These are phyloP conservation scores for Astragalus membranaceus DNA, from an alignment of 306 rosid species.

Conservation along the genomic window DNA sequence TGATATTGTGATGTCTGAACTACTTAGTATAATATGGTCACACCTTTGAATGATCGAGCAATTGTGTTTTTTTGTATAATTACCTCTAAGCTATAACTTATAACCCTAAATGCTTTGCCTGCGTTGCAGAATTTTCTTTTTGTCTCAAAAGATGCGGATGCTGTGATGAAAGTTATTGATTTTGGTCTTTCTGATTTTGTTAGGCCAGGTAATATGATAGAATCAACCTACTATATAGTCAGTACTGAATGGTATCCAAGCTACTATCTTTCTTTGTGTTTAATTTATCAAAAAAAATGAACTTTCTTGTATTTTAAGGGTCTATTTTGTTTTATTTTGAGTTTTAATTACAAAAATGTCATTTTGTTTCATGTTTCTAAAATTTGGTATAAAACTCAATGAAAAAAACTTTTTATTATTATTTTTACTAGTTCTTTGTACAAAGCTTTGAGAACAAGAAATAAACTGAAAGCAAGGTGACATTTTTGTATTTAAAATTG, in stretches of 20 bases:
- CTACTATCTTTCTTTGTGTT: not conserved
- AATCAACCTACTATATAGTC: not conserved
- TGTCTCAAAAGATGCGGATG: constrained; percentile 63
- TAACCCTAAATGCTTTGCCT: constrained; percentile 19
- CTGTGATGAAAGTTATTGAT: constrained; percentile 78
- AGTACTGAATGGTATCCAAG: constrained; percentile 5
- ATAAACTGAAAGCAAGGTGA: too few species aligned
- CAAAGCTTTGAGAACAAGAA: too few species aligned
- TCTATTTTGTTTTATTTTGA: too few species aligned
- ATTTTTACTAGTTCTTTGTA: too few species aligned
- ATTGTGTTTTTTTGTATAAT: not conserved
- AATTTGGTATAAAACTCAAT: too few species aligned
- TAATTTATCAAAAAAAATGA: not conserved
- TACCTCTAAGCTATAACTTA: not conserved
- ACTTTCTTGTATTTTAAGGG: too few species aligned
- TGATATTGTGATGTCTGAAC: constrained; percentile 12
- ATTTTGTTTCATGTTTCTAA: too few species aligned
- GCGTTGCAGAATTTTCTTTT: constrained; percentile 85
- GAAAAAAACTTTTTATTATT: too few species aligned
- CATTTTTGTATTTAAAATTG: too few species aligned
- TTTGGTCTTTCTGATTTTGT: constrained; percentile 97
- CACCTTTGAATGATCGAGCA: not conserved
- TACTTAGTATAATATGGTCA: constrained; percentile 9
- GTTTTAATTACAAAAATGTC: too few species aligned
- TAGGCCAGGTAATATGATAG: constrained; percentile 63